Evolutionary conservation across 192 early-diverging fungal species (phyloP).

Genomic region (Pilobolus umbonatus): DNA sequence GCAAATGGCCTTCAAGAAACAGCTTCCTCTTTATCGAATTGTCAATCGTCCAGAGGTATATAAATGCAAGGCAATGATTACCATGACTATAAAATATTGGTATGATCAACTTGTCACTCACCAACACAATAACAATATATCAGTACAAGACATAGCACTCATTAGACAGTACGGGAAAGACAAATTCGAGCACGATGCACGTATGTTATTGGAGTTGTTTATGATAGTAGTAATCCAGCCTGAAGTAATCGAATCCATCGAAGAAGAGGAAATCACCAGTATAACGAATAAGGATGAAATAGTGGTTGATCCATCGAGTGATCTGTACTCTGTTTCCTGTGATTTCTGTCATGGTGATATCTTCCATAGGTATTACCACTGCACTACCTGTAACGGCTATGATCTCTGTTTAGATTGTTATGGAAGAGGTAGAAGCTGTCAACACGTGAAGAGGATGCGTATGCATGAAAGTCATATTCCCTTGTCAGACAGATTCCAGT

Average conservation of each 20-base stretch:
- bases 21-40: slow-evolving; percentile 18
- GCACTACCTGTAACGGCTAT: slow-evolving; percentile 8
- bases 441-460: slow-evolving; percentile 1
- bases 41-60: slow-evolving; percentile 27
- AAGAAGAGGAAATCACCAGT: not conserved
- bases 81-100: slow-evolving; percentile 12
- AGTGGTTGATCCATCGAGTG: not conserved
- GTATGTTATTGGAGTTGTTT: slow-evolving; percentile 9
- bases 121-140: not conserved
- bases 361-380: slow-evolving; percentile 20
- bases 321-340: not conserved
- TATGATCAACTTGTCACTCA: not conserved
- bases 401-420: slow-evolving; percentile 29
- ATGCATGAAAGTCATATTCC: slow-evolving; percentile 5
- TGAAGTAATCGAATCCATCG: slow-evolving; percentile 11
- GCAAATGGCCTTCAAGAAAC: not conserved
- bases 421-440: slow-evolving; percentile 14
- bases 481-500: not conserved
- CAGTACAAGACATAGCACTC: not conserved
- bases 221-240: slow-evolving; percentile 5
- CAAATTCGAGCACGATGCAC: not conserved
- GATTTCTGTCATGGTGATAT: slow-evolving; percentile 29
- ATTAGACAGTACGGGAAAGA: too few species aligned
- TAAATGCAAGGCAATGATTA: slow-evolving; percentile 15
- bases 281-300: not conserved